Evolutionary conservation across 78 protist genomes (phyloP), one percentile per base, ranked within the genome.

Genomic region (Creolimax fragrantissima): DNA sequence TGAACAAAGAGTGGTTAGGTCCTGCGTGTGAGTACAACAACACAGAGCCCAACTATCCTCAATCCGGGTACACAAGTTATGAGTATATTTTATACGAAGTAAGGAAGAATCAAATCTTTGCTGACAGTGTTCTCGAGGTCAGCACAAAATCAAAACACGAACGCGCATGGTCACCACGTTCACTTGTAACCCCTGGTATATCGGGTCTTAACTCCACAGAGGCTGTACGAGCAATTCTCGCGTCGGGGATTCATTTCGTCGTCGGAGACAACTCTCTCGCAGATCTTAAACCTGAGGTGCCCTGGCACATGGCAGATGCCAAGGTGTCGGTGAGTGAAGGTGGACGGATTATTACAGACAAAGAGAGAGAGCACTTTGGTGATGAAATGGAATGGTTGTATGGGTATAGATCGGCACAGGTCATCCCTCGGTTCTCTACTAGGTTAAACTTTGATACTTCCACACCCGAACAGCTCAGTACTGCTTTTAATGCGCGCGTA

Each of bases 211-310:
- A 88, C 67, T 32, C 6, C 44, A 35, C 90, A 35, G 90, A 88
- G 7, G 32, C 90, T n/a, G 44, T 88, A 35, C 7, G 45, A 24
- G 92, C 92, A 32, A 44, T 90, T 32, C 32, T 35, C 44, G 92
- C 44, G 24, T 67, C 92, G 36, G 92, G 81, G 5, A 3, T 7
- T 42, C 83, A 42, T 36, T 17, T 45, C 35, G 92, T 84, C 32
- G 92, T 90, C 5, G 92, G 92, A 35, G 92, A 90, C 7, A 90
- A 44, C 92, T 90, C 92, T 24, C 92, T 67, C 5, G 45, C 37
- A 7, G 92, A 90, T 42, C 83, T 90, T 32, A 42, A 90, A 42
- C 92, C 92, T 35, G 92, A 42, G 35, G 58, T n/a, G 41, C 45
- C 81, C 42, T 90, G 5, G 42, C 92, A 90, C 81, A 37, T 17